A percentile compares a stretch with the other conserved stretches of the same genome.
Evolutionary conservation across 148 eudicot genomes (phyloP).

Genomic region (Arctostaphylos glauca): DNA sequence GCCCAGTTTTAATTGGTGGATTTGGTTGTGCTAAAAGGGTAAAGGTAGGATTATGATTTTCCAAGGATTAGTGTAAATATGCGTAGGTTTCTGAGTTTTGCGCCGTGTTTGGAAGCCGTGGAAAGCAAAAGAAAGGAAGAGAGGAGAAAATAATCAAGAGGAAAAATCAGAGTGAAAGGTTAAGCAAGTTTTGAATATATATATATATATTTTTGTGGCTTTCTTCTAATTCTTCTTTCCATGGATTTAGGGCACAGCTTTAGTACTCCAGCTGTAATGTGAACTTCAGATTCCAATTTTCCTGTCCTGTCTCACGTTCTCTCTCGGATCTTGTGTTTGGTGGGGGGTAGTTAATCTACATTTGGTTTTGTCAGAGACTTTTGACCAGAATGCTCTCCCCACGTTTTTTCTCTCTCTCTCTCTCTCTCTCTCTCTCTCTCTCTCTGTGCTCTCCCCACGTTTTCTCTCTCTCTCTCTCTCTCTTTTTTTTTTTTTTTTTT

Average conservation of each 20-base stretch:
- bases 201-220: neutral
- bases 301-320: neutral
- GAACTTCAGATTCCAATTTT: neutral
- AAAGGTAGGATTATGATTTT: neutral
- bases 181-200: too few species aligned
- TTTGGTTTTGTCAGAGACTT: neutral
- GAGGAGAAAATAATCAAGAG: neutral
- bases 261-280: neutral
- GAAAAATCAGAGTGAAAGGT: neutral
- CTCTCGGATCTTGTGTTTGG: neutral
- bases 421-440: neutral
- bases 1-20: neutral
- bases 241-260: neutral
- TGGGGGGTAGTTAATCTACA: neutral
- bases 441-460: too few species aligned
- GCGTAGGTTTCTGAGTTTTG: neutral
- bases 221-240: neutral
- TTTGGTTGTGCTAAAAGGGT: neutral
- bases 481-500: too few species aligned
- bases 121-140: neutral
- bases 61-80: neutral
- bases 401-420: neutral
- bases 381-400: neutral
- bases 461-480: neutral
- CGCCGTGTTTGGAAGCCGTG: neutral